phyloP scores from a whole-genome alignment of 768 basidiomycete genomes.

The Pholiota microspora region DNA sequence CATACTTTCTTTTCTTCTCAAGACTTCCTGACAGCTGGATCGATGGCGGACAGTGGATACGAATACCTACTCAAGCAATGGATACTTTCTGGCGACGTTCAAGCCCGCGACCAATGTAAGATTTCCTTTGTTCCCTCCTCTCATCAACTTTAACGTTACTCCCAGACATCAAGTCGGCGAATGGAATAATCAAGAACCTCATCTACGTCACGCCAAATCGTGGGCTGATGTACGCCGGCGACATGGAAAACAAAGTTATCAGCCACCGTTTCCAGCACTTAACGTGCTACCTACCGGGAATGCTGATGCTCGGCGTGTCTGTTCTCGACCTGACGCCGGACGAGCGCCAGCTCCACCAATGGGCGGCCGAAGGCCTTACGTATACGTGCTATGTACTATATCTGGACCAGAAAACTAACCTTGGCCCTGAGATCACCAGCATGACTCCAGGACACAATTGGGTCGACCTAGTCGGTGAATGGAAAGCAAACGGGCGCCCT shows the following conservation, averaged over 20 bases:
- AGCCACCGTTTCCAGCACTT: slow-evolving; percentile 59
- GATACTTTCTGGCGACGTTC: slow-evolving; percentile 48
- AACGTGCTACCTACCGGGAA: slow-evolving; percentile 67
- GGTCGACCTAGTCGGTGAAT: slow-evolving; percentile 44
- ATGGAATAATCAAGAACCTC: slow-evolving; percentile 56
- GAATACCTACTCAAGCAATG: slow-evolving; percentile 70
- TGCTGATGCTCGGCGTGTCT: slow-evolving; percentile 60
- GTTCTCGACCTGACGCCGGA: slow-evolving; percentile 35
- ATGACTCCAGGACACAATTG: slow-evolving; percentile 39
- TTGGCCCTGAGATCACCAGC: slow-evolving; percentile 57
- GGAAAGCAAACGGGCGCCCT: slow-evolving; percentile 40
- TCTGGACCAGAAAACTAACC: slow-evolving; percentile 60
- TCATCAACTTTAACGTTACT: neutral
- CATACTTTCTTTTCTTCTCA: too few species aligned
- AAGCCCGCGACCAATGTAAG: slow-evolving; percentile 51
- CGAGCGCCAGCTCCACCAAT: slow-evolving; percentile 50
- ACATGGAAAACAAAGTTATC: slow-evolving; percentile 33
- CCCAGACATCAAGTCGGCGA: slow-evolving; percentile 48
- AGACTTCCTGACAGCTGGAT: slow-evolving; percentile 52
- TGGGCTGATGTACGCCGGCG: slow-evolving; percentile 61
- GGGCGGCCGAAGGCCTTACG: slow-evolving; percentile 74
- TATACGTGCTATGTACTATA: slow-evolving; percentile 68
- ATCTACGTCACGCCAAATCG: slow-evolving; percentile 57
- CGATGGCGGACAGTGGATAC: slow-evolving; percentile 61
- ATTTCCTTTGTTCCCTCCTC: neutral